Evolutionary conservation across 1,139 yeast species (phyloP).

Genomic region (Starmera stellimalicola): DNA sequence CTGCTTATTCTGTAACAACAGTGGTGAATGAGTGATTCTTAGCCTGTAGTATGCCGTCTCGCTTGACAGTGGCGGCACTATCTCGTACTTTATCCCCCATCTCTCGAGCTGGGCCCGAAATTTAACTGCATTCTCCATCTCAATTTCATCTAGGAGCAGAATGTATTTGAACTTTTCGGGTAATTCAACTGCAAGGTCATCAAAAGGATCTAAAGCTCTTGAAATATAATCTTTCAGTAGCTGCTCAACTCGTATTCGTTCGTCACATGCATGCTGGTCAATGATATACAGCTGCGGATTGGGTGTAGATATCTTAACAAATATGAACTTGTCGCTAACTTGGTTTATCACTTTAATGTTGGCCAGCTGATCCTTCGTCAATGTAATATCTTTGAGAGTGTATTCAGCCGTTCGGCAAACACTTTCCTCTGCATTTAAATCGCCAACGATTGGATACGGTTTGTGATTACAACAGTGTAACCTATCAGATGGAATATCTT

Average conservation of each 20-base stretch:
- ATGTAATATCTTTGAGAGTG: constrained; percentile 1
- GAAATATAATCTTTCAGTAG: constrained; percentile 27
- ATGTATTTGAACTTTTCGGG: no score
- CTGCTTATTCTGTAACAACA: constrained; percentile 25
- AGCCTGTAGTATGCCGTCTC: no score
- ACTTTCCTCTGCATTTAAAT: no score
- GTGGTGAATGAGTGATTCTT: constrained; percentile 33
- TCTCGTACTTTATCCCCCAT: constrained; percentile 36
- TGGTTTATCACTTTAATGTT: constrained; percentile 34
- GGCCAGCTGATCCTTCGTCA: constrained; percentile 12
- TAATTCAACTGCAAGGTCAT: constrained; percentile 11
- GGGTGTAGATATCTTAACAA: constrained; percentile 40
- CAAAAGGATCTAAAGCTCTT: constrained; percentile 5
- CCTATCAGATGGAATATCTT: no score
- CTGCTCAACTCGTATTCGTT: constrained; percentile 76
- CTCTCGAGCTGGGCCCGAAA: no score
- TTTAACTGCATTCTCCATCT: no score
- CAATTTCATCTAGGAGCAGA: no score
- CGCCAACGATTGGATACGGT: no score
- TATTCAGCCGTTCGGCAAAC: no score
- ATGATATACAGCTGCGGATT: constrained; percentile 65
- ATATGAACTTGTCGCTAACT: constrained; percentile 51
- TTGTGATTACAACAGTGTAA: no score
- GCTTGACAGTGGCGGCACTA: background rate
- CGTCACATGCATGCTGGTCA: constrained; percentile 98